These are phyloP conservation scores for Xylaria cubensis DNA, from an alignment of 495 filamentous ascomycete genomes.

Conservation along the genomic window DNA sequence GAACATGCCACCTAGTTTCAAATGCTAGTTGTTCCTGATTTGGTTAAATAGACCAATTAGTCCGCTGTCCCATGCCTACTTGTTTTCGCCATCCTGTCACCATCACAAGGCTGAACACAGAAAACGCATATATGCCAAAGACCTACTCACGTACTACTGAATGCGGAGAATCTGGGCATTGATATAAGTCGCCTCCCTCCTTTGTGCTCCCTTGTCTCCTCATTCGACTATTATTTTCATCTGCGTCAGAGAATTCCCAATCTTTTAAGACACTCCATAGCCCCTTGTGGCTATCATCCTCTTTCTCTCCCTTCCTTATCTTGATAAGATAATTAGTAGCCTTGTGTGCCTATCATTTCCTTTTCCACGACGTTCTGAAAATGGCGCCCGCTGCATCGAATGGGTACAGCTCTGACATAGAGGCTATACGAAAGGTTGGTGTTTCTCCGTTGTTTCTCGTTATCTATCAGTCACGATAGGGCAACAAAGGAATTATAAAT, in stretches of 20 bases:
- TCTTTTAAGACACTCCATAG: slow-evolving; percentile 16
- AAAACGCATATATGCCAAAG: slow-evolving; percentile 1
- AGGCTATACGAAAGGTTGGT: slow-evolving; percentile 42
- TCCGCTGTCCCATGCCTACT: slow-evolving; percentile 4
- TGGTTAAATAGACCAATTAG: slow-evolving; percentile 14
- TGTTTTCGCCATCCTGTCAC: background rate
- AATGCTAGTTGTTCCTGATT: slow-evolving; percentile 11
- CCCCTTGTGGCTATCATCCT: background rate
- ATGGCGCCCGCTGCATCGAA: slow-evolving; percentile 34
- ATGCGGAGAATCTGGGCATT: slow-evolving; percentile 7
- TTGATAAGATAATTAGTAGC: slow-evolving; percentile 13
- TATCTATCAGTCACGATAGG: background rate
- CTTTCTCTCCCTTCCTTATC: slow-evolving; percentile 9
- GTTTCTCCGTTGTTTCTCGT: background rate
- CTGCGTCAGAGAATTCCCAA: slow-evolving; percentile 14
- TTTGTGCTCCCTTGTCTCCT: slow-evolving; percentile 12
- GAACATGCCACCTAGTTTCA: background rate
- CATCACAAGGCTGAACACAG: slow-evolving; percentile 19
- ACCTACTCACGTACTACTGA: slow-evolving; percentile 5
- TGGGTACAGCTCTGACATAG: slow-evolving; percentile 48
- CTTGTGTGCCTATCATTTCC: slow-evolving; percentile 15
- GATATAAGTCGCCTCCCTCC: slow-evolving; percentile 5
- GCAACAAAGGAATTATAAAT: background rate
- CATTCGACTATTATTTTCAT: slow-evolving; percentile 18
- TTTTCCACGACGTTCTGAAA: slow-evolving; percentile 24